Evolutionary conservation across 108 stramenopile genomes (phyloP), one percentile per base, ranked within the genome.

Genomic region (Nitzschia sp.): DNA sequence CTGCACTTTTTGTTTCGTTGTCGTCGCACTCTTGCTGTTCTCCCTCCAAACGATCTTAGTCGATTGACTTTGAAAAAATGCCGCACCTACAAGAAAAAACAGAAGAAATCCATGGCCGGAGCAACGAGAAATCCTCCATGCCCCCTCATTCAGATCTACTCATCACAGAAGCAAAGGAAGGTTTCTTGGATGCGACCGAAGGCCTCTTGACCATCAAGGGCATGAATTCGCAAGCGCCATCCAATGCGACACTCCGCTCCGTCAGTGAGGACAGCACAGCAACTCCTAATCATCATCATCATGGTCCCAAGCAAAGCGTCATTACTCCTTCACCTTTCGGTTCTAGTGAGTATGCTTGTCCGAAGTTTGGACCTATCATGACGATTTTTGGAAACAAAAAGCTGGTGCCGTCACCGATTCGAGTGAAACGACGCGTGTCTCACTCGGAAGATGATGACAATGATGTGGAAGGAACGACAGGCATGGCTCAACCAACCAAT

Each of bases 351-450:
- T 53, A 61, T 9, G 46, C 18, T 34, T 45, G 55, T 1, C 35
- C 15, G 18, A 30, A 54, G 18, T 32, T 27, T 46, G 58, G 58
- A 1, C 68, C 68, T 9, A 48, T 73, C 28, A 17, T 75, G 24
- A 48, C 65, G 17, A 66, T 67, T 45, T 67, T 58, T 29, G 66
- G 74, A 24, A 67, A 24, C 34, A 55, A 68, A 25, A 48, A 53
- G 5, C 59, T 67, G 2, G 46, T 58, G 27, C 56, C 55, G 9
- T 67, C 74, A 13, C 74, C 66, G 17, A 61, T 67, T 36, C 46
- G 55, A 13, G 74, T 61, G 21, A 73, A 73, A 35, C 45, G 71
- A 48, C 66, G 59, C 28, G 59, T 66, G 17, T 66, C 65, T 3
- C 45, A 59, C 13, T 38, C 46, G 5, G 72, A 73, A 66, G 56